Base-by-base conservation (phyloP, 805 yeast genomes). In the Sugiyamaella americana region DNA sequence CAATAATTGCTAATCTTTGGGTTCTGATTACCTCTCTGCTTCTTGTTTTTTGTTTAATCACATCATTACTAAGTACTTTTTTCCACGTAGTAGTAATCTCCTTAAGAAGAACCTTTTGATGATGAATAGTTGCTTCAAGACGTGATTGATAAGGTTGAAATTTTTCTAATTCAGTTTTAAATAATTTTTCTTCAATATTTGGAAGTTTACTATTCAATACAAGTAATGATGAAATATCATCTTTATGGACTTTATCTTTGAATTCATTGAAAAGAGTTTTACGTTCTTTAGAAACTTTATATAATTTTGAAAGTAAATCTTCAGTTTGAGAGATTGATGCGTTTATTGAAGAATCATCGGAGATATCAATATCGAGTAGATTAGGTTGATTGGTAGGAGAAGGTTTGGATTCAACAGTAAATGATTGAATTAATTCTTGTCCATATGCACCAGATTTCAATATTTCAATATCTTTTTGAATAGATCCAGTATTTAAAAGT, bases 141-240 rank as follows among this genome's bases (percentile, higher is more conserved):
- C 94, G 76, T 1, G 74, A 71, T 43, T 79, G 79, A 52, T 78
- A 79, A 0, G 83, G 82, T 32, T 75, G 76, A 63, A 87, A 91
- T 63, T 91, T 91, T 42, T 73, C 76, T 52, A 91, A 67, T 61
- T 87, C 96, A 48, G 76, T 74, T 16, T 79, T 75, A 60, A 89
- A 88, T 11, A 84, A 60, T 3, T 51, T 64, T 6, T 73, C 68
- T 48, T 82, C 88, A 39, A 75, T 71, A 5, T 77, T 78, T 3
- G 78, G 67, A 34, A 73, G 74, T 38, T 76, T 73, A 50, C 76
- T 78, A 59, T 85, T 82, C 53, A 82, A 68, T 5, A 91, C 75
- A 26, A 91, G 70, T 10, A 82, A 69, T 44, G 82, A 80, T 0
- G 95, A 82, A 42, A 88, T 87, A 60, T 91, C 97, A 65, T 91